A percentile compares a stretch with the other conserved stretches of the same genome.
Evolutionary conservation across 352 stramenopile genomes (phyloP).

Genomic region (Phytophthora ohioensis): DNA sequence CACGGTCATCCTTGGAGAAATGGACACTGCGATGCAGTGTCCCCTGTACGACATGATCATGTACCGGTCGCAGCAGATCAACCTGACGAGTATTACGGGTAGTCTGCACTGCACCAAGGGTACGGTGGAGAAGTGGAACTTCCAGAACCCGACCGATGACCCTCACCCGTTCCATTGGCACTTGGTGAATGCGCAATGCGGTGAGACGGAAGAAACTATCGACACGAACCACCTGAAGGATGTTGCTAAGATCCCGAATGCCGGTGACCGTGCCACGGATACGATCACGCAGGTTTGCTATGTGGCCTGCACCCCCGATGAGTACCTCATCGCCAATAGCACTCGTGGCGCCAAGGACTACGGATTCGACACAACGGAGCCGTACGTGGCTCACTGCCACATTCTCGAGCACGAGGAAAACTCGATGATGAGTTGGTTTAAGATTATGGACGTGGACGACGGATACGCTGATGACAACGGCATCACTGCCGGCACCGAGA

Average conservation of each 20-base stretch:
- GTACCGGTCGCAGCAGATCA: slow-evolving; percentile 65
- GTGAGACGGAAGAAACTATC: slow-evolving; percentile 64
- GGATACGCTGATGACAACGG: slow-evolving; percentile 56
- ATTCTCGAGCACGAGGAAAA: slow-evolving; percentile 84
- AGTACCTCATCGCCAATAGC: slow-evolving; percentile 60
- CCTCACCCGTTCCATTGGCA: slow-evolving; percentile 86
- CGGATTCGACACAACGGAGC: slow-evolving; percentile 71
- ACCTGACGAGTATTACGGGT: slow-evolving; percentile 52
- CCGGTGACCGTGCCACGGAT: slow-evolving; percentile 38
- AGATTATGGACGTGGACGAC: slow-evolving; percentile 57
- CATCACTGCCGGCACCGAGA: slow-evolving; percentile 36
- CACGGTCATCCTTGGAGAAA: slow-evolving; percentile 65
- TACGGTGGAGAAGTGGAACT: slow-evolving; percentile 84
- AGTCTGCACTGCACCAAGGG: slow-evolving; percentile 69
- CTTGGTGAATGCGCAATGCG: slow-evolving; percentile 80
- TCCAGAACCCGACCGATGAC: slow-evolving; percentile 83
- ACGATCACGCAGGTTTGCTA: slow-evolving; percentile 76
- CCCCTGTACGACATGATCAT: slow-evolving; percentile 33
- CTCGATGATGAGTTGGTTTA: slow-evolving; percentile 75
- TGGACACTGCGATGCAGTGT: slow-evolving; percentile 51
- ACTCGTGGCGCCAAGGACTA: slow-evolving; percentile 61
- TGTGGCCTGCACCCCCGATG: slow-evolving; percentile 71
- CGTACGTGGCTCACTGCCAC: slow-evolving; percentile 80
- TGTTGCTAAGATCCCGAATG: slow-evolving; percentile 78
- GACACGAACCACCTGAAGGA: slow-evolving; percentile 79